A percentile compares a stretch with the other conserved stretches of the same genome.
Conservation (phyloP, 768 basidiomycete genomes). For the Russula abietina region DNA sequence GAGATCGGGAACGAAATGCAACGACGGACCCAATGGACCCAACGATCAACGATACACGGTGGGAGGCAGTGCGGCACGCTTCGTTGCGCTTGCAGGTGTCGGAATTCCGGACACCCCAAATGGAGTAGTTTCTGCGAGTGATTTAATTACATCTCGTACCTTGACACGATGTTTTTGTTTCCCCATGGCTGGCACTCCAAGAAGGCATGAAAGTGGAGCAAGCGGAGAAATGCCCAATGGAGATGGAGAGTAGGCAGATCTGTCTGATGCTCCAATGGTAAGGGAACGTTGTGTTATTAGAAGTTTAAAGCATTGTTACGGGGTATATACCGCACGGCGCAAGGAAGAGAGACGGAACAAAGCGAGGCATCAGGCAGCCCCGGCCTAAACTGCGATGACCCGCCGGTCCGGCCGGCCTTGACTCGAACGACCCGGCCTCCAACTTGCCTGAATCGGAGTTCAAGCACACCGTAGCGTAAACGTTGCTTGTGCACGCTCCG, state of each 20-base stretch:
- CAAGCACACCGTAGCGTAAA: no score
- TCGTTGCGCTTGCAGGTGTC: background rate
- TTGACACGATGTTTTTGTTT: background rate
- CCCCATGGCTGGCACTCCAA: background rate
- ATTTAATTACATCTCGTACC: background rate
- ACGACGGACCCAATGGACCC: background rate
- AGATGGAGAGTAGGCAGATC: background rate
- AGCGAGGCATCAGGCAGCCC: no score
- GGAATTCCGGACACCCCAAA: background rate
- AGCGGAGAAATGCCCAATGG: background rate
- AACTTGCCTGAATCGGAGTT: no score
- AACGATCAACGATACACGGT: background rate
- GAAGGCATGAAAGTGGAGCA: background rate
- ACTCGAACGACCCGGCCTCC: no score
- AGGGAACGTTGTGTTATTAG: background rate
- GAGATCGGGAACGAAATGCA: background rate
- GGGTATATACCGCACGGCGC: background rate
- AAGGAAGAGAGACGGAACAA: background rate
- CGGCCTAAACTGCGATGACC: no score
- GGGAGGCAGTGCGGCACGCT: background rate
- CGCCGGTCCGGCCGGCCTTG: no score
- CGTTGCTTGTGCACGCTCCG: background rate
- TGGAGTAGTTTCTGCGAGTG: background rate
- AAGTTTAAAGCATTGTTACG: background rate
- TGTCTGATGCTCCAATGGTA: background rate